Percentiles rank a stretch among this genome's conserved stretches.
Evolutionary conservation across 2,329 filamentous ascomycete species (phyloP).

Genomic region (Drechslerella stenobrocha): DNA sequence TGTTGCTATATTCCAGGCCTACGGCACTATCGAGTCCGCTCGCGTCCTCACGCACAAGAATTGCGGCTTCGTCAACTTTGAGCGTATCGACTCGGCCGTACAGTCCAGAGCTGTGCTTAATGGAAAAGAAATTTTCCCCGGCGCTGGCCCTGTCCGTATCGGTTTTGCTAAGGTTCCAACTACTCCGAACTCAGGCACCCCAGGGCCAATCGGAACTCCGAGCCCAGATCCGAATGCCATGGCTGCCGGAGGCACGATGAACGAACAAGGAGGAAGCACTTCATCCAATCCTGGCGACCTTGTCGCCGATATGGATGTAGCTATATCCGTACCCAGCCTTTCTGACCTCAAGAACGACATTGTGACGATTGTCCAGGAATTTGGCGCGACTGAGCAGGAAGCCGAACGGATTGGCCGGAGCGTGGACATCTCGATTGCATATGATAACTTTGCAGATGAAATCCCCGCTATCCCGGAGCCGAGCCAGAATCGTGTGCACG

Average conservation of each 20-base stretch:
- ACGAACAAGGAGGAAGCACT: conserved; percentile 54
- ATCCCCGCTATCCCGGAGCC: conserved; percentile 88
- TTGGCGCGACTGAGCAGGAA: conserved; percentile 83
- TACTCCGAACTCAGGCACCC: conserved; percentile 73
- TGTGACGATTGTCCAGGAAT: conserved; percentile 79
- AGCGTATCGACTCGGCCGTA: conserved; percentile 85
- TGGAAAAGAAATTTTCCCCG: conserved; percentile 97
- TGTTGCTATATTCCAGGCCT: conserved; percentile 92
- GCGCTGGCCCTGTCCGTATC: conserved; percentile 89
- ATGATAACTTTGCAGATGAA: conserved; percentile 72
- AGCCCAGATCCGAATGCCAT: conserved; percentile 81
- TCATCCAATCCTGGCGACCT: conserved; percentile 56
- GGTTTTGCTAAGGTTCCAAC: conserved; percentile 97
- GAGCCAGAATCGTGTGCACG: conserved; percentile 82
- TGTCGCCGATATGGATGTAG: conserved; percentile 54
- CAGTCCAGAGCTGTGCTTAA: conserved; percentile 86
- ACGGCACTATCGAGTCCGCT: conserved; percentile 85
- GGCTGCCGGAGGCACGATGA: conserved; percentile 55
- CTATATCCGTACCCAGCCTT: conserved; percentile 72
- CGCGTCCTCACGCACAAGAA: conserved; percentile 97
- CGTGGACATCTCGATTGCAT: conserved; percentile 76
- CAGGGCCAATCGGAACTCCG: conserved; percentile 82
- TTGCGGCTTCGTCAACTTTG: conserved; percentile 98
- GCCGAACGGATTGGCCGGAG: conserved; percentile 70
- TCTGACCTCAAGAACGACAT: conserved; percentile 81